Percentiles rank a stretch among this genome's conserved stretches.
Conservation (phyloP, 108 stramenopile species). For the Cyclostephanos invisitatus region DNA sequence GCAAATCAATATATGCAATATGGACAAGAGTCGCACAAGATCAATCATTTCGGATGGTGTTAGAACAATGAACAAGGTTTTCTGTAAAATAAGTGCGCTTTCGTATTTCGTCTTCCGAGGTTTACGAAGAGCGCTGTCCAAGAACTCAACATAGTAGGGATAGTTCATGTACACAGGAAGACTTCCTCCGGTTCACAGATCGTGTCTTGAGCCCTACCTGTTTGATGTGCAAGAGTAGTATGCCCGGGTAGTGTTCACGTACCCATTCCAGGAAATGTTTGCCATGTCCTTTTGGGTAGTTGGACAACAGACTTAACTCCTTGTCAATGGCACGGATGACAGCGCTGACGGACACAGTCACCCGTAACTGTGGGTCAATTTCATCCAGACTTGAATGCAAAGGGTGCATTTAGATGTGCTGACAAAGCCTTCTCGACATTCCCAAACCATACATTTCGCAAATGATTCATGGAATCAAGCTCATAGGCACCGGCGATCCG, state of each 20-base stretch:
- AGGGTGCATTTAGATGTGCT: constrained; percentile 12
- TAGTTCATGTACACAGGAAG: constrained; percentile 1
- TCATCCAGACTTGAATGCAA: constrained; percentile 18
- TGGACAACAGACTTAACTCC: constrained; percentile 31
- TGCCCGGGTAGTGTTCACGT: constrained; percentile 15
- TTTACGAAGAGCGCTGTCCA: constrained; percentile 16
- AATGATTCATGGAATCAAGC: constrained; percentile 29
- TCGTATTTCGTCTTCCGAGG: not conserved
- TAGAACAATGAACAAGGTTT: constrained; percentile 23
- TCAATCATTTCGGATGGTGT: constrained; percentile 31
- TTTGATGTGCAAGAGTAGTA: constrained; percentile 26
- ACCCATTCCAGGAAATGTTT: constrained; percentile 22
- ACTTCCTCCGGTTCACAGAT: constrained; percentile 20
- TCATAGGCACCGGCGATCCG: not conserved
- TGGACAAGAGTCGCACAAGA: constrained; percentile 18
- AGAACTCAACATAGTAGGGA: constrained; percentile 28
- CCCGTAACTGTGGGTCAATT: constrained; percentile 27
- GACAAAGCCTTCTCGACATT: constrained; percentile 15
- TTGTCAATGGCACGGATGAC: constrained; percentile 25
- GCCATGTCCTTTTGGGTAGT: constrained; percentile 41
- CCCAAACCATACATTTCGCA: constrained; percentile 30
- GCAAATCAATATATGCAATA: constrained; percentile 27
- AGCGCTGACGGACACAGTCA: constrained; percentile 15
- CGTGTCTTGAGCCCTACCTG: constrained; percentile 30
- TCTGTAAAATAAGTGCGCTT: constrained; percentile 24